phyloP scores from a whole-genome alignment of 257 asterid genomes.

The Dorcoceras hygrometricum region DNA sequence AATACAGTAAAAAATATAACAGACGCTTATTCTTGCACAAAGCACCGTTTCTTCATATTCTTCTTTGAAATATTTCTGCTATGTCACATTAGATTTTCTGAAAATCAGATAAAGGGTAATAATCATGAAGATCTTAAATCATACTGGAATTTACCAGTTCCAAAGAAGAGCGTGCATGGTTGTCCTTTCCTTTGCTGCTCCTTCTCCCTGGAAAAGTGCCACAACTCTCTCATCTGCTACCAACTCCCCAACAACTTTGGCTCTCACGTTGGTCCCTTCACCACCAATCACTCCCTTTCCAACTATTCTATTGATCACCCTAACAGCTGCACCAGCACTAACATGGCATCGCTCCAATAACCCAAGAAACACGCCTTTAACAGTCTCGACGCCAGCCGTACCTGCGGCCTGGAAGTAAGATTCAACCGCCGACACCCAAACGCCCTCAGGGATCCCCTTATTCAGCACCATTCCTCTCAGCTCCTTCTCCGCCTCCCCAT shows the following conservation, averaged over 20 bases:
- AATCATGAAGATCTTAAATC: slow-evolving; percentile 14
- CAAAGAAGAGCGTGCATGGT: slow-evolving; percentile 97
- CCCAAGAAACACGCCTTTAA: slow-evolving; percentile 78
- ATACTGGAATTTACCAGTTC: slow-evolving; percentile 70
- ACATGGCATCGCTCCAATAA: slow-evolving; percentile 78
- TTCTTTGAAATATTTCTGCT: background rate
- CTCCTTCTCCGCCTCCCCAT: slow-evolving; percentile 90
- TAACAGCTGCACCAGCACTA: slow-evolving; percentile 75
- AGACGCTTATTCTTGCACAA: background rate
- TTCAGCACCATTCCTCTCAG: slow-evolving; percentile 74
- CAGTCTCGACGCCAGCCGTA: slow-evolving; percentile 82
- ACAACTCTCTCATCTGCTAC: slow-evolving; percentile 92
- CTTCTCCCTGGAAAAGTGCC: slow-evolving; percentile 67
- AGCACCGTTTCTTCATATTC: slow-evolving; percentile 9
- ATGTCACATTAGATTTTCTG: background rate
- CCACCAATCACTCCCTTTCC: slow-evolving; percentile 58
- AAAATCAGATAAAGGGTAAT: background rate
- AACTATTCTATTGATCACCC: slow-evolving; percentile 70
- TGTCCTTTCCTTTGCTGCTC: slow-evolving; percentile 73
- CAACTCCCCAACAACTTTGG: slow-evolving; percentile 69
- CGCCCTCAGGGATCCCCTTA: slow-evolving; percentile 91
- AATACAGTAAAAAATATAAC: slow-evolving; percentile 2
- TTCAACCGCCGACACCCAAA: slow-evolving; percentile 96
- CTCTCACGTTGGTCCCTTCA: slow-evolving; percentile 68
- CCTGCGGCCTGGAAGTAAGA: slow-evolving; percentile 86